Conservation (phyloP, 2,329 filamentous ascomycete species). For the Diaporthe sp. region DNA sequence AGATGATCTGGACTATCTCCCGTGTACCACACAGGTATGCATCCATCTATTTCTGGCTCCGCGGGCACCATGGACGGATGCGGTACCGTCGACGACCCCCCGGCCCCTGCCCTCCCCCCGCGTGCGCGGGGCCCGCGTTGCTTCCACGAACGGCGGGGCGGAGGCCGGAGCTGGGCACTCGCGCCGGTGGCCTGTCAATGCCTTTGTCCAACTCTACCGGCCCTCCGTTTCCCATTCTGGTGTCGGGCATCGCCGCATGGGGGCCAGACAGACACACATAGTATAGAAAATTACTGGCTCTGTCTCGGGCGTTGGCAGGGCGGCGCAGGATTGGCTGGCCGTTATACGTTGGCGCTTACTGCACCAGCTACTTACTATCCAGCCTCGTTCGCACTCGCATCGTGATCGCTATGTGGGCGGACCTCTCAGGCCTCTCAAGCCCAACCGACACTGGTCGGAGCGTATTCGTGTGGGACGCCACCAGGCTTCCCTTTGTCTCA, state of each 20-base stretch:
- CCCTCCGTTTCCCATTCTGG: background rate
- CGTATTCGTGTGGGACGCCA: background rate
- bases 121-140: background rate
- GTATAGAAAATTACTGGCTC: background rate
- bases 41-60: background rate
- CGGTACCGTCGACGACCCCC: background rate
- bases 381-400: background rate
- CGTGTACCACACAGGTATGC: background rate
- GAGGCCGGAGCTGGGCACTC: constrained; percentile 14
- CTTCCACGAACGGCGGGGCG: constrained; percentile 1
- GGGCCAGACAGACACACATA: background rate
- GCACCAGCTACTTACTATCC: background rate
- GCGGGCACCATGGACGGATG: background rate
- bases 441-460: background rate
- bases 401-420: background rate
- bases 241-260: background rate
- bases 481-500: background rate
- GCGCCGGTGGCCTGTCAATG: background rate
- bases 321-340: background rate
- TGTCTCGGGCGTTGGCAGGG: background rate
- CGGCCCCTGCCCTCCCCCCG: background rate
- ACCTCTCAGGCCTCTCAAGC: background rate
- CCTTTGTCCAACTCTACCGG: constrained; percentile 9
- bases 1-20: background rate
- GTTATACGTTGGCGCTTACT: background rate